Base-by-base conservation (phyloP, 345 rosid species). In the Eutrema japonicum region DNA sequence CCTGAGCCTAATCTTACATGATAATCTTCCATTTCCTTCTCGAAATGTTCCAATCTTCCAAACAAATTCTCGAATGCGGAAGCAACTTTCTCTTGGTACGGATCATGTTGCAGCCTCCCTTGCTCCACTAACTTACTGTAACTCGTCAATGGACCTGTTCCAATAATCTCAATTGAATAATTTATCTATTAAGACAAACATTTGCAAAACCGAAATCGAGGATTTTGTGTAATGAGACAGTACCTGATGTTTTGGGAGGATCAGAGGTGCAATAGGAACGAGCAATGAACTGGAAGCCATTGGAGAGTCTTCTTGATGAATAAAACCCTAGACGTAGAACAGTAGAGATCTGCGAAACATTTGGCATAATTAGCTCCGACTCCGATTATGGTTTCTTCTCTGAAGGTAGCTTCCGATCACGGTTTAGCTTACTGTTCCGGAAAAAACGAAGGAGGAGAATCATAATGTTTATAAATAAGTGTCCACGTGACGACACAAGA, bases 11-110 rank as follows among this genome's bases (percentile, higher is more conserved):
- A 26, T 10, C 11, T 33, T 88, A 90, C 98, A 78, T 89, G 90
- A 82, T 88, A 91, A 35, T 82, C 87, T 79, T 88, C 87, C 98
- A 93, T 93, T 60, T 91, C 87, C 33, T 82, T 86, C 82, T 89
- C 94, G 53, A 90, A 93, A 71, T 88, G 87, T 60, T 89, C 87
- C 78, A 93, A 78, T 82, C 93, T 85, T 68, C 84, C 85, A 32
- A 84, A 85, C 77, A 93, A 69, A 68, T 85, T 85, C 14, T 89
- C 84, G 42, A 93, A 82, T 49, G 91, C 87, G 50, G 83, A 59
- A 71, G 90, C 92, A 22, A 93, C 83, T 50, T 46, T 80, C 77
- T 93, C 97, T 84, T 93, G 98, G 80, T 82, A 56, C 40, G 85
- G 86, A 79, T 93, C 98, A 55, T 84, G 83, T 79, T 78, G 87